A percentile compares a stretch with the other conserved stretches of the same genome.
These are phyloP conservation scores for Gryganskiella cystojenkinii DNA, from an alignment of 192 early-diverging fungal species.

Conservation along the genomic window DNA sequence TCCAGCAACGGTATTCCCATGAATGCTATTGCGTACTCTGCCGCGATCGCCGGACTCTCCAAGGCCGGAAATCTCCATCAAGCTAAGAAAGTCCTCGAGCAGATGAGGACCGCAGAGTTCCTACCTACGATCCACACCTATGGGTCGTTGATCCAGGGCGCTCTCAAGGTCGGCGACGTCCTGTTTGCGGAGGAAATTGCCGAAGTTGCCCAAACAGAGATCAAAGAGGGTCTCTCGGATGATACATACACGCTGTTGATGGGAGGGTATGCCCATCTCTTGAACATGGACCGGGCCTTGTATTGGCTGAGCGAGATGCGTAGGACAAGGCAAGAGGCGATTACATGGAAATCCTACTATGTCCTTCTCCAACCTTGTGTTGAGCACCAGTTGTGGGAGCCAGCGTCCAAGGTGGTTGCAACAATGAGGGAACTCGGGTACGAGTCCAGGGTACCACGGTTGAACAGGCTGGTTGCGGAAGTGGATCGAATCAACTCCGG, in stretches of 20 bases:
- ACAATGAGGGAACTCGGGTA: conserved; percentile 19
- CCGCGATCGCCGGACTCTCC: conserved; percentile 26
- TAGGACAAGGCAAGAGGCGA: background rate
- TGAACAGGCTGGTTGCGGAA: conserved; percentile 12
- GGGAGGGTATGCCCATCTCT: conserved; percentile 24
- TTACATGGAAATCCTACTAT: conserved; percentile 27
- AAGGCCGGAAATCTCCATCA: background rate
- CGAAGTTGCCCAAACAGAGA: conserved; percentile 11
- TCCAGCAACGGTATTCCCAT: background rate
- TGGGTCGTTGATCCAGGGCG: conserved; percentile 49
- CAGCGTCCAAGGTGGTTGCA: conserved; percentile 16
- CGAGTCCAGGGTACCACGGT: conserved; percentile 20
- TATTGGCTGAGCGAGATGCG: conserved; percentile 23
- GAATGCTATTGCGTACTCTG: conserved; percentile 32
- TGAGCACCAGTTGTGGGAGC: conserved; percentile 17
- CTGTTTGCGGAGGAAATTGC: conserved; percentile 41
- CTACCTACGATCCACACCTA: conserved; percentile 30
- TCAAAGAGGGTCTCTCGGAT: conserved; percentile 15
- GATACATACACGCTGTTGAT: conserved; percentile 42
- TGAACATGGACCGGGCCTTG: conserved; percentile 39
- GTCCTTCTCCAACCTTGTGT: conserved; percentile 21
- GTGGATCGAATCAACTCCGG: conserved; percentile 6
- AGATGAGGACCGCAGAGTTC: conserved; percentile 22
- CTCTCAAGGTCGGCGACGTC: conserved; percentile 13
- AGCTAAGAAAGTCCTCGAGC: conserved; percentile 12